Conservation (phyloP, 768 basidiomycete genomes). For the Leccinum disarticulatum region DNA sequence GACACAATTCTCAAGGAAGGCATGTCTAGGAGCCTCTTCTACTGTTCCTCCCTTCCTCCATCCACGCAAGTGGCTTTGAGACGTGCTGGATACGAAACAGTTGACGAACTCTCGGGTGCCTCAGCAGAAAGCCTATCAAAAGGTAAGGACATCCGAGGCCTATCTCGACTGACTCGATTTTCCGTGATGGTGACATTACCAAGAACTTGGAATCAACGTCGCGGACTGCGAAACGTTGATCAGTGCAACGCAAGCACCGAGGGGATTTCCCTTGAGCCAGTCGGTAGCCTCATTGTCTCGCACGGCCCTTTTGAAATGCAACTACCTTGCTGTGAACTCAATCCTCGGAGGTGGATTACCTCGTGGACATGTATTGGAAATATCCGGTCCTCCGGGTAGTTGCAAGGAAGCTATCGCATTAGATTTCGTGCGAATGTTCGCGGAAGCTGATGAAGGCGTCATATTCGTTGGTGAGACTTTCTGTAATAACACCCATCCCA, state of each 20-base stretch:
- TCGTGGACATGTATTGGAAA: constrained; percentile 63
- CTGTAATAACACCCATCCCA: not conserved
- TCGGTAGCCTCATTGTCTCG: constrained; percentile 49
- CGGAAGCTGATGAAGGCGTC: constrained; percentile 48
- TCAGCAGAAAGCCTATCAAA: constrained; percentile 49
- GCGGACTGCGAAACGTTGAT: constrained; percentile 48
- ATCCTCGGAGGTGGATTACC: constrained; percentile 64
- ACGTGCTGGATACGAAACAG: constrained; percentile 56
- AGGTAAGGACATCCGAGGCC: constrained; percentile 37
- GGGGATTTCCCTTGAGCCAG: constrained; percentile 45
- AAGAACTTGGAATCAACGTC: constrained; percentile 53
- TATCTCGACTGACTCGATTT: not conserved
- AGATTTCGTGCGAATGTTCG: constrained; percentile 48
- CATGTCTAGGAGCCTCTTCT: constrained; percentile 44
- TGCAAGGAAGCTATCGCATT: constrained; percentile 59
- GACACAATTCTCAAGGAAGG: not conserved
- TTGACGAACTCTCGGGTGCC: constrained; percentile 47
- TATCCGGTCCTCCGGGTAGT: constrained; percentile 75
- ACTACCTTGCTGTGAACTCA: constrained; percentile 51
- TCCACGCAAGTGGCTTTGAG: constrained; percentile 47
- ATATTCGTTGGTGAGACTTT: constrained; percentile 59
- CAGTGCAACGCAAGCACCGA: constrained; percentile 38
- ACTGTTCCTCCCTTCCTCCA: constrained; percentile 45
- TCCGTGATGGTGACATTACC: not conserved
- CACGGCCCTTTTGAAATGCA: constrained; percentile 17